Percentiles rank a stretch among this genome's conserved stretches.
Conservation (phyloP, 208 protist species). For the Trypanosoma theileri region DNA sequence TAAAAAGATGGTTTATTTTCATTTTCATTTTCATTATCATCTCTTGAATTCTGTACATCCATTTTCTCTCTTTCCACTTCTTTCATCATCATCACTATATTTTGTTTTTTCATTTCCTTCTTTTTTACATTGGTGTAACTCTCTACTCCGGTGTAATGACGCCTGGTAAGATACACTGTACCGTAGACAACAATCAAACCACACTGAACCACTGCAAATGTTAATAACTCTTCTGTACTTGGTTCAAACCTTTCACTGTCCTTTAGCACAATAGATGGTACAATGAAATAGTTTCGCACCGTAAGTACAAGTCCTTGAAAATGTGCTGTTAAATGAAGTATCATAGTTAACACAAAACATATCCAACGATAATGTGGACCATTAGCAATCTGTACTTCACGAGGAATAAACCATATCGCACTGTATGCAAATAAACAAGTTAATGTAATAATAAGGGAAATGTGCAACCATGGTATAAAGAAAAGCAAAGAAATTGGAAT, state of each 20-base stretch:
- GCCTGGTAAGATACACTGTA: conserved; percentile 38
- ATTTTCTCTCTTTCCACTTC: too few species aligned
- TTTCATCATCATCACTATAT: background rate
- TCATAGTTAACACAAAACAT: conserved; percentile 24
- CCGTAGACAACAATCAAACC: conserved; percentile 34
- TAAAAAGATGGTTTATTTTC: conserved; percentile 18
- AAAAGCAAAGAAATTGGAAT: conserved; percentile 41
- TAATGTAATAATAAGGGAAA: conserved; percentile 44
- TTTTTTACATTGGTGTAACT: conserved; percentile 5
- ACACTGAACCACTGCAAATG: conserved; percentile 41
- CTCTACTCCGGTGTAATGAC: conserved; percentile 23
- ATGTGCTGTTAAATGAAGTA: conserved; percentile 46
- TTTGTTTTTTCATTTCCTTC: background rate
- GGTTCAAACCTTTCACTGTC: conserved; percentile 50
- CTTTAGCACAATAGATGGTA: conserved; percentile 33
- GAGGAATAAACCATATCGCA: conserved; percentile 44
- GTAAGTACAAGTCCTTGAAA: conserved; percentile 65
- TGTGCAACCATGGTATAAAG: conserved; percentile 36
- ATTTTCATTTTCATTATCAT: background rate
- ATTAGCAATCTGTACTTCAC: conserved; percentile 6
- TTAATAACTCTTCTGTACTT: conserved; percentile 33
- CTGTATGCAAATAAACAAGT: conserved; percentile 31
- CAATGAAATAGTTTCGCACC: conserved; percentile 60
- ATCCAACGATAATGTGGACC: conserved; percentile 42
- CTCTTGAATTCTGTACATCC: background rate